These are phyloP conservation scores for Penicillium canariense DNA, from an alignment of 495 filamentous ascomycete species.

Conservation along the genomic window DNA sequence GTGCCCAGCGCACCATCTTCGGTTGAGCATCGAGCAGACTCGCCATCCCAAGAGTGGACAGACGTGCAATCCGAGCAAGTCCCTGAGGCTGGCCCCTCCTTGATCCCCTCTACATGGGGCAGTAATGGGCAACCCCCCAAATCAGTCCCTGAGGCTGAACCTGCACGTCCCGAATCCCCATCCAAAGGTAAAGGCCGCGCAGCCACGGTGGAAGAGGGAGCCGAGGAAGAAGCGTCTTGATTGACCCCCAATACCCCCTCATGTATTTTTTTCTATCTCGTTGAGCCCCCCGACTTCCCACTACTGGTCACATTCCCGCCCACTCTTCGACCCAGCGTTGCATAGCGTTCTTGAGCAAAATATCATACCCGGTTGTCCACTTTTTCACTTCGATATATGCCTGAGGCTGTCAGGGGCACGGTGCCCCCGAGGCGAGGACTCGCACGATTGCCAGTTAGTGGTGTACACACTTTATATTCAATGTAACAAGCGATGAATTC, in stretches of 20 bases:
- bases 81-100: slow-evolving; percentile 10
- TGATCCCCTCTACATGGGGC: slow-evolving; percentile 18
- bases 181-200: slow-evolving; percentile 48
- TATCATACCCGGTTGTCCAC: slow-evolving; percentile 30
- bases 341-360: slow-evolving; percentile 34
- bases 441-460: not conserved
- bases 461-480: not conserved
- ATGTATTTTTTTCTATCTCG: slow-evolving; percentile 11
- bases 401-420: not conserved
- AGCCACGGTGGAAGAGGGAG: slow-evolving; percentile 48
- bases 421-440: not conserved
- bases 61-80: slow-evolving; percentile 30
- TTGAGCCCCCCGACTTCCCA: not conserved
- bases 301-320: slow-evolving; percentile 3
- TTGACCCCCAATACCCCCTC: not conserved
- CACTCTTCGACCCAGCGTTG: slow-evolving; percentile 22
- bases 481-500: not conserved
- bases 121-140: slow-evolving; percentile 2
- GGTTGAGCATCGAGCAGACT: slow-evolving; percentile 20
- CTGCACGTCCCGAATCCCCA: slow-evolving; percentile 7
- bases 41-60: slow-evolving; percentile 40
- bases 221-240: slow-evolving; percentile 38
- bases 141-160: slow-evolving; percentile 1
- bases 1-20: slow-evolving; percentile 12
- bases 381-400: slow-evolving; percentile 4